Evolutionary conservation across 495 filamentous ascomycete genomes (phyloP).

Genomic region (Penicillium canariense): DNA sequence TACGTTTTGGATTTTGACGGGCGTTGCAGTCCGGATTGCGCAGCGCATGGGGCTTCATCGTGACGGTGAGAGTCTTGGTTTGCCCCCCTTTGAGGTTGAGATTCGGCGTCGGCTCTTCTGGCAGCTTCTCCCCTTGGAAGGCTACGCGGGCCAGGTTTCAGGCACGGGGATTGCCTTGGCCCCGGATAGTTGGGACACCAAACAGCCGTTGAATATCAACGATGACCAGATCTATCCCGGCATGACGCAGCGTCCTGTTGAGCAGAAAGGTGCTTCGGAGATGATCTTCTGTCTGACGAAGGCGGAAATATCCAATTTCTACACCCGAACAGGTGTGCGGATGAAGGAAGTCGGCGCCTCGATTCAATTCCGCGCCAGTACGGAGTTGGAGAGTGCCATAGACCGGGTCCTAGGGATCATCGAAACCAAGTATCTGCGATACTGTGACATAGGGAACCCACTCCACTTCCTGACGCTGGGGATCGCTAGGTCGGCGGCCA

Average conservation of each 20-base stretch:
- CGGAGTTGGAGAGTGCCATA: constrained; percentile 13
- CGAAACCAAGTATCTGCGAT: constrained; percentile 47
- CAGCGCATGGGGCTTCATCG: constrained; percentile 50
- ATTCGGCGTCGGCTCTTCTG: constrained; percentile 50
- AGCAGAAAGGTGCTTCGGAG: constrained; percentile 62
- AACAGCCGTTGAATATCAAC: constrained; percentile 54
- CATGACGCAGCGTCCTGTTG: constrained; percentile 21
- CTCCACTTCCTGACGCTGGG: constrained; percentile 67
- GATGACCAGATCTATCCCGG: constrained; percentile 51
- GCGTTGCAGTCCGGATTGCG: constrained; percentile 47
- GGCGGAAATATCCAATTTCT: too few relatives aligned
- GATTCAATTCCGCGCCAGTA: constrained; percentile 1
- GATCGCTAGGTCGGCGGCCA: constrained; percentile 21
- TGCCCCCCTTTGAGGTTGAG: constrained; percentile 49
- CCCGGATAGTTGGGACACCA: constrained; percentile 24
- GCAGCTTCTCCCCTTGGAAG: constrained; percentile 41
- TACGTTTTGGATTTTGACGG: constrained; percentile 39
- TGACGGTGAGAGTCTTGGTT: constrained; percentile 39
- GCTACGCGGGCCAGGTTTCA: constrained; percentile 26
- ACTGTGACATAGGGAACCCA: constrained; percentile 56
- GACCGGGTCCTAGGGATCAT: constrained; percentile 42
- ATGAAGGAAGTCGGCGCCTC: too few relatives aligned
- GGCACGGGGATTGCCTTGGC: constrained; percentile 21
- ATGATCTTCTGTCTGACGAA: constrained; percentile 74
- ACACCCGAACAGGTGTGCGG: too few relatives aligned